Evolutionary conservation across 352 stramenopile genomes (phyloP), one percentile per base, ranked within the genome.

Genomic region (Phytophthora megakarya): DNA sequence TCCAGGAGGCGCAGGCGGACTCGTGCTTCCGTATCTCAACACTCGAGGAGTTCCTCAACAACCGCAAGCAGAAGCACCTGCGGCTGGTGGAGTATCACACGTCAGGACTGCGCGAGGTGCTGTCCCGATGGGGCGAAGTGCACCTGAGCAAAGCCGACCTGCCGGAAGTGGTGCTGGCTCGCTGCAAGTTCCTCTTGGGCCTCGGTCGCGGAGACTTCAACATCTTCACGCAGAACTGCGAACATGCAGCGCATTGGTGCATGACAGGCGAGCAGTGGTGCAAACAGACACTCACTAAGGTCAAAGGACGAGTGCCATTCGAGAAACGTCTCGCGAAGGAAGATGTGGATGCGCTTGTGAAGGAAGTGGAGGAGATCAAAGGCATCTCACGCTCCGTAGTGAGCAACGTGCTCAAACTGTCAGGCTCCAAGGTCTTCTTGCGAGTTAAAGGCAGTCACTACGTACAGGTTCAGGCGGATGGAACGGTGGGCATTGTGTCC

Each of bases 221-320:
- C 57, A 90, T 95, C 56, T 93, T 95, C 54, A 88, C 77, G 28
- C 87, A 95, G 69, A 95, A 95, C 61, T 95, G 87, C 68, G 87
- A 95, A 54, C 87, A 95, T 51, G 84, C 86, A 6, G 87, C 87
- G 12, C 85, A 95, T 52, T 95, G 87, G 87, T 95, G 87, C 61
- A 95, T 92, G 87, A 95, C 87, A 1, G 87, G 87, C 47, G 81
- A 95, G 70, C 87, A 95, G 67, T 95, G 87, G 87, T 94, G 83
- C 72, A 95, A 95, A 65, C 87, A 95, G 59, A 92, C 75, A 19
- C 70, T 95, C 13, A 92, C 85, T 1, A 85, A 89, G 33, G 81
- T 78, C 1, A 81, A 77, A 23, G 79, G 81, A 10, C 76, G 85
- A 22, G 85, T 95, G 44, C 87, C 87, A 2, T 95, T 95, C 59